phyloP scores from a whole-genome alignment of 495 filamentous ascomycete species.

The Podospora pseudocomata region DNA sequence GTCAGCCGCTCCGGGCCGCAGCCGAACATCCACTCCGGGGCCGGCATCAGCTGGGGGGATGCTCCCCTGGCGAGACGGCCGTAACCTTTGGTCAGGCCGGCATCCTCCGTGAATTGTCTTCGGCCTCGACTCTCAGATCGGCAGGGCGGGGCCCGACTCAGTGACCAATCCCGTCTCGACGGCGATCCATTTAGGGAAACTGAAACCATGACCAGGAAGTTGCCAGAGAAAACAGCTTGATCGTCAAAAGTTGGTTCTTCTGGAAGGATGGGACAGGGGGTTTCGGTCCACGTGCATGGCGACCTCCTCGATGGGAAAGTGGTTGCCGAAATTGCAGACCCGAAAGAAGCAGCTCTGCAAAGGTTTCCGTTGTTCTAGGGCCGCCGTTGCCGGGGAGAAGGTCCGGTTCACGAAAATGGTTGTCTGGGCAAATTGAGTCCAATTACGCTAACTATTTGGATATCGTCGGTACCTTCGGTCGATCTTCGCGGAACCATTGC shows the following conservation, averaged over 20 bases:
- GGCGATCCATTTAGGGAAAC: slow-evolving; percentile 12
- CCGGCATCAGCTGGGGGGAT: background rate
- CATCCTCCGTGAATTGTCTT: background rate
- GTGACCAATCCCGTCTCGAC: slow-evolving; percentile 11
- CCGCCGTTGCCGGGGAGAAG: background rate
- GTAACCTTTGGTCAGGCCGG: background rate
- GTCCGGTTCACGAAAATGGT: background rate
- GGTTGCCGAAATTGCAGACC: background rate
- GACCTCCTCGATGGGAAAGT: background rate
- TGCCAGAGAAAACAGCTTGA: background rate
- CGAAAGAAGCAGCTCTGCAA: background rate
- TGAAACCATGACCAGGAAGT: background rate
- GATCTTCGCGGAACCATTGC: background rate
- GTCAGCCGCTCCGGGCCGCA: background rate
- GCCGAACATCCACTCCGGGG: background rate
- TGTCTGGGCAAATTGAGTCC: background rate
- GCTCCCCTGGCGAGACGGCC: too few species aligned
- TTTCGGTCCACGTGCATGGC: background rate
- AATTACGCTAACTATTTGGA: background rate
- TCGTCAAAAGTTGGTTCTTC: background rate
- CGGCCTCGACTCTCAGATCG: background rate
- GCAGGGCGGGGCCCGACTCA: background rate
- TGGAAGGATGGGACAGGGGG: background rate
- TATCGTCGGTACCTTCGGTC: background rate
- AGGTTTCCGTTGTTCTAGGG: background rate